These are phyloP conservation scores for Cutaneotrichosporon dermatis DNA, from an alignment of 1,284 basidiomycete genomes.

Conservation along the genomic window DNA sequence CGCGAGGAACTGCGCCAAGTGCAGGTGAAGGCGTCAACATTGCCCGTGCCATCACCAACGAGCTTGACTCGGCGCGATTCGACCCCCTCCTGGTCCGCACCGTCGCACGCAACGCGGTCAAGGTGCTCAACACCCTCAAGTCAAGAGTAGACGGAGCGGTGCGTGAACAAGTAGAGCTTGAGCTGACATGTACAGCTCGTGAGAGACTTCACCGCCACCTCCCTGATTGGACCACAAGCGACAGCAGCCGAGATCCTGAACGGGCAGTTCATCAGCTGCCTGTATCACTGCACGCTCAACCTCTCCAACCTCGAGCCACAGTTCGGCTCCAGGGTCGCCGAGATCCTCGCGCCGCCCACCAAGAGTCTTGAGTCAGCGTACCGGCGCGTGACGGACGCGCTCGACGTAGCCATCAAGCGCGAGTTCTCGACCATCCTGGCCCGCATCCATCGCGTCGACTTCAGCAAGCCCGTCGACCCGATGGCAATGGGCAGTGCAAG, in stretches of 20 bases:
- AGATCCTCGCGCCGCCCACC: conserved; percentile 60
- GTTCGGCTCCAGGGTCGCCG: conserved; percentile 61
- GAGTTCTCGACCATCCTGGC: conserved; percentile 73
- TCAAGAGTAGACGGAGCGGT: conserved; percentile 65
- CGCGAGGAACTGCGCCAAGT: conserved; percentile 64
- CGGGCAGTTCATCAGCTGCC: conserved; percentile 66
- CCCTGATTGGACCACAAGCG: conserved; percentile 68
- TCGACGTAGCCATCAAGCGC: conserved; percentile 68
- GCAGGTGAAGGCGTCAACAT: conserved; percentile 70
- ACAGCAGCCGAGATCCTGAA: conserved; percentile 74
- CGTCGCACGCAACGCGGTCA: conserved; percentile 67
- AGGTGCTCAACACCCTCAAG: conserved; percentile 63
- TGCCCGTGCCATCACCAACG: conserved; percentile 73
- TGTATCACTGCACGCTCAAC: conserved; percentile 72
- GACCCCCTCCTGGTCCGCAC: conserved; percentile 78
- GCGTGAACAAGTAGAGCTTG: conserved; percentile 30
- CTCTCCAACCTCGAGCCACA: conserved; percentile 66
- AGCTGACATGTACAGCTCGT: conserved; percentile 56
- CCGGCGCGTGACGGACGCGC: conserved; percentile 62
- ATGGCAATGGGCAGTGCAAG: conserved; percentile 60
- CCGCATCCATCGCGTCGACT: conserved; percentile 76
- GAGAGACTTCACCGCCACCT: conserved; percentile 70
- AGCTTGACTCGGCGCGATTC: conserved; percentile 86
- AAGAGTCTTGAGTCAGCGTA: conserved; percentile 59
- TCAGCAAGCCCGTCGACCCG: conserved; percentile 62